Base-by-base conservation (phyloP, 371 early-diverging fungal species). In the Entomophthora muscae region DNA sequence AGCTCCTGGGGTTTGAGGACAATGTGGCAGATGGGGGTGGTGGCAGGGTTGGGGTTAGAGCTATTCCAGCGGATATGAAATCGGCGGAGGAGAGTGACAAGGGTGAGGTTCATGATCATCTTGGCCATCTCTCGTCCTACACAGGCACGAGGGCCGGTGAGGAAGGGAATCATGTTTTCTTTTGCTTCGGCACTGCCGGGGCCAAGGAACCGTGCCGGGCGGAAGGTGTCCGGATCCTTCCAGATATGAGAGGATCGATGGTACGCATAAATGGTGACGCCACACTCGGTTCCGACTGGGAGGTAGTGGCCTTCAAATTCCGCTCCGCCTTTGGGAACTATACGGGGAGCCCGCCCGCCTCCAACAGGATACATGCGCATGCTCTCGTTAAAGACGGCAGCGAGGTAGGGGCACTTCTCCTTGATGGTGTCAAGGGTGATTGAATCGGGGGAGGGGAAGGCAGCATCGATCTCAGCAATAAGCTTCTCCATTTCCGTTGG, bases 1-100 rank as follows among this genome's bases (percentile, higher is more conserved):
- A n/a, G n/a, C n/a, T n/a, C 52, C n/a, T 51, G 12, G n/a, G 52
- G 52, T 12, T 51, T 12, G n/a, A 51, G 52, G 52, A 51, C 52
- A 51, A 51, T 51, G n/a, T 51, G 52, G 52, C 52, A 51, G 52
- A n/a, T n/a, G 52, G 52, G 52, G 52, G 52, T 51, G n/a, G 52
- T 51, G n/a, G n/a, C n/a, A n/a, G n/a, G n/a, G n/a, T n/a, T n/a
- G n/a, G n/a, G n/a, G n/a, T n/a, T n/a, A n/a, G n/a, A n/a, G n/a
- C n/a, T n/a, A n/a, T n/a, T n/a, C n/a, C n/a, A n/a, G n/a, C n/a
- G n/a, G 52, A 51, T 51, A 51, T 51, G 12, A 51, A 51, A 51
- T n/a, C n/a, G 12, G n/a, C n/a, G 52, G n/a, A 51, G n/a, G 12
- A 51, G n/a, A n/a, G 12, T 51, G n/a, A 51, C 52, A 12, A 51